Base-by-base conservation (phyloP, 768 basidiomycete species). In the Boletus speciosus region DNA sequence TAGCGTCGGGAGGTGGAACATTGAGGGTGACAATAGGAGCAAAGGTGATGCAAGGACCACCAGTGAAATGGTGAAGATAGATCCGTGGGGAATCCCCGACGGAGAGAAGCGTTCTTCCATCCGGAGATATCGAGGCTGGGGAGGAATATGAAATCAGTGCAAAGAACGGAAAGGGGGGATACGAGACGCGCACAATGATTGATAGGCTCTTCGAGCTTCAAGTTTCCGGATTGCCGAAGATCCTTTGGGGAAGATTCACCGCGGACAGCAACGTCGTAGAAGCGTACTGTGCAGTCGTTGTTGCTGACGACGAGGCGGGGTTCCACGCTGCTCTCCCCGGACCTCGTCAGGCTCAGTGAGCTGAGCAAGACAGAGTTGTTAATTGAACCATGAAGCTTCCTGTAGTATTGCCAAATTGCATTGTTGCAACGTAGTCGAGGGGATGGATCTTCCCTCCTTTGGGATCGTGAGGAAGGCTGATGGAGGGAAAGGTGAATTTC, bases 41-140 rank as follows among this genome's bases (percentile, higher is more conserved):
- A 60, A 93, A 90, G 4, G 81, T 73, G 59, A 88, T 74, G 27
- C 67, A 73, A 14, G 79, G 71, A 29, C 87, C 84, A 38, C 86
- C 86, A 2, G 82, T 79, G 55, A 95, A 78, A 50, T 84, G 82
- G 64, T 93, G 89, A 14, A 98, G 79, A 66, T 85, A 88, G 11
- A 95, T 85, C 53, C 91, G 86, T 41, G 85, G 83, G 10, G 93
- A 93, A 67, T 98, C 94, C 23, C 95, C 94, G 0, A 95, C 94
- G 3, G 88, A 92, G 1, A 97, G 81, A 14, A 98, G 78, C 0
- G 87, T 93, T 42, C 83, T 81, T 1, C 93, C 88, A 63, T 96
- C 91, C 0, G 92, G 93, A 0, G 93, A 93, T 61, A 98, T 81
- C 9, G 93, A 93, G 5, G 90, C 92, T 95, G 50, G 41, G 39